Evolutionary conservation across 2,329 filamentous ascomycete species (phyloP).

Genomic region (Amauroascus verrucosus): DNA sequence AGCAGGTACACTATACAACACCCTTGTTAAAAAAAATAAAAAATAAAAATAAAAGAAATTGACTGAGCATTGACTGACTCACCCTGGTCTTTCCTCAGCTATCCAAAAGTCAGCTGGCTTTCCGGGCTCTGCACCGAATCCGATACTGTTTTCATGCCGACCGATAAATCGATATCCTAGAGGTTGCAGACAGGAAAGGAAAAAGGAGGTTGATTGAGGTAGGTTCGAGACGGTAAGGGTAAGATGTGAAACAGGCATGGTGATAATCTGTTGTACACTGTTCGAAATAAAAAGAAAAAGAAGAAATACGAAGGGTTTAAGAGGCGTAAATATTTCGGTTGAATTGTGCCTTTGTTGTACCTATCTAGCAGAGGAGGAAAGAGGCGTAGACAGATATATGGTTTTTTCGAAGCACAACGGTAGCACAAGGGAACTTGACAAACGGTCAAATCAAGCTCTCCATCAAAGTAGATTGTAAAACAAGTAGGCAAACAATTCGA

Average conservation of each 20-base stretch:
- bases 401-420: too few relatives aligned
- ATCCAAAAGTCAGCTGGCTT: conserved; percentile 52
- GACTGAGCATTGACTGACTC: conserved; percentile 13
- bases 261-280: conserved; percentile 7
- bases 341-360: too few relatives aligned
- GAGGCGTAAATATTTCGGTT: too few relatives aligned
- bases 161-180: conserved; percentile 65
- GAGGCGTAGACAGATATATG: too few relatives aligned
- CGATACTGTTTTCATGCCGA: conserved; percentile 50
- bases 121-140: conserved; percentile 48
- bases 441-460: conserved; percentile 6
- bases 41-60: background rate
- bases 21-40: conserved; percentile 12
- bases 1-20: conserved; percentile 37
- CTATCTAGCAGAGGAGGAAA: too few relatives aligned
- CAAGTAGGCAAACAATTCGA: background rate
- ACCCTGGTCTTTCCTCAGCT: conserved; percentile 51
- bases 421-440: background rate
- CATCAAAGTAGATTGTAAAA: background rate
- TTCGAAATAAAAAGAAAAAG: background rate
- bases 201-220: conserved; percentile 72
- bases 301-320: background rate
- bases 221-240: conserved; percentile 65
- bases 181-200: conserved; percentile 65
- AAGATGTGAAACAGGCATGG: conserved; percentile 53